Conservation (phyloP, 495 filamentous ascomycete species). For the Cercophora sp. region DNA sequence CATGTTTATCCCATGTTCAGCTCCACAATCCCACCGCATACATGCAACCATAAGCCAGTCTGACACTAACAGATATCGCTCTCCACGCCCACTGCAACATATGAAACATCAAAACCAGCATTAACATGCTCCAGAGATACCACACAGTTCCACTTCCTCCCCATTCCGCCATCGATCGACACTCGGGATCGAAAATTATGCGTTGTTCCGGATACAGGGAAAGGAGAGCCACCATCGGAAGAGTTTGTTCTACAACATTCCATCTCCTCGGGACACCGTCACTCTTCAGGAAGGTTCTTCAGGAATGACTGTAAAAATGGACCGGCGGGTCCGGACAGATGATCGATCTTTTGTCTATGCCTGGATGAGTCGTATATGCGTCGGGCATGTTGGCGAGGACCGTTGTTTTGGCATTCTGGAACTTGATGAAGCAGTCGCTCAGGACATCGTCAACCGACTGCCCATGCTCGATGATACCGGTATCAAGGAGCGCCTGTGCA, state of each 20-base stretch:
- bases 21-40: not conserved
- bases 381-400: conserved; percentile 44
- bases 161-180: not conserved
- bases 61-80: conserved; percentile 2
- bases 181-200: too few relatives aligned
- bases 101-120: conserved; percentile 7
- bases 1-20: too few relatives aligned
- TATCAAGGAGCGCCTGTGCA: conserved; percentile 38
- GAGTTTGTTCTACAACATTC: too few relatives aligned
- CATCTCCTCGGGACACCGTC: too few relatives aligned
- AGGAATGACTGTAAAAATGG: conserved; percentile 11
- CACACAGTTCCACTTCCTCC: not conserved
- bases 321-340: conserved; percentile 17
- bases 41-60: not conserved
- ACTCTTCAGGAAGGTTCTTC: too few relatives aligned
- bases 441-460: conserved; percentile 38
- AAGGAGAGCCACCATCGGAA: too few relatives aligned
- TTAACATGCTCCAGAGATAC: conserved; percentile 13
- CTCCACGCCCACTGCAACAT: conserved; percentile 8
- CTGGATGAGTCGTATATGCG: conserved; percentile 24
- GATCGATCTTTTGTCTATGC: conserved; percentile 5
- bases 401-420: conserved; percentile 35
- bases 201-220: too few relatives aligned
- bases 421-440: conserved; percentile 36
- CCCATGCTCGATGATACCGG: conserved; percentile 35